Conservation (phyloP, 2,329 filamentous ascomycete genomes). For the Apiospora pterosperma region DNA sequence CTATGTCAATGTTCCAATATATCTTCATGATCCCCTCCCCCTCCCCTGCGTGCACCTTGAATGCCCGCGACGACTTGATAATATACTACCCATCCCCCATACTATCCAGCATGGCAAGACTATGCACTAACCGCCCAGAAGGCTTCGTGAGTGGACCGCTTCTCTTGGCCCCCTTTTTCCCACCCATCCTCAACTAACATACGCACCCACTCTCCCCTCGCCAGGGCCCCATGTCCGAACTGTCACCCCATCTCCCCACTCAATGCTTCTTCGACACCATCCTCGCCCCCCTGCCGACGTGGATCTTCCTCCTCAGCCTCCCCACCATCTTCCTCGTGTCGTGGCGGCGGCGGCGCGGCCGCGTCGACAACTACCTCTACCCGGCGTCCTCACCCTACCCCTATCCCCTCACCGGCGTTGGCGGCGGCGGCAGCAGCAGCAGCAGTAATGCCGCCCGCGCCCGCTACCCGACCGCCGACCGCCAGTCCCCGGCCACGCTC, state of each 20-base stretch:
- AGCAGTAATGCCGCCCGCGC: no score
- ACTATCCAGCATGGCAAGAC: not conserved
- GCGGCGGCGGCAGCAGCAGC: not conserved
- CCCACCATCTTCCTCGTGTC: conserved; percentile 13
- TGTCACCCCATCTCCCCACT: conserved; percentile 16
- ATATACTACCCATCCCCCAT: not conserved
- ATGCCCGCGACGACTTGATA: not conserved
- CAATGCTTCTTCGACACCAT: conserved; percentile 25
- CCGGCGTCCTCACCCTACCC: conserved; percentile 1
- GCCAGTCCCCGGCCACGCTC: conserved; percentile 6
- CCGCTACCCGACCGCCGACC: not conserved
- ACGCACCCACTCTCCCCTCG: no score
- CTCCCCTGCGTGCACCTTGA: not conserved
- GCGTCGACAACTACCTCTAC: not conserved
- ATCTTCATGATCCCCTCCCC: not conserved
- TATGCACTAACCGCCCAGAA: conserved; percentile 11
- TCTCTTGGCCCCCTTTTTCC: not conserved
- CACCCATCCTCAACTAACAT: not conserved
- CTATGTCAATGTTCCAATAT: not conserved
- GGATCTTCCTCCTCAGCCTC: conserved; percentile 14
- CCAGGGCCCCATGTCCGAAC: conserved; percentile 8
- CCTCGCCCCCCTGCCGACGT: conserved; percentile 20
- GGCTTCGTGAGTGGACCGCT: conserved; percentile 9
- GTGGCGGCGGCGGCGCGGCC: conserved; percentile 3
- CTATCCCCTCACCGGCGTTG: not conserved